Conservation (phyloP, 805 yeast genomes). For the Kodamaea neixiangensis region DNA sequence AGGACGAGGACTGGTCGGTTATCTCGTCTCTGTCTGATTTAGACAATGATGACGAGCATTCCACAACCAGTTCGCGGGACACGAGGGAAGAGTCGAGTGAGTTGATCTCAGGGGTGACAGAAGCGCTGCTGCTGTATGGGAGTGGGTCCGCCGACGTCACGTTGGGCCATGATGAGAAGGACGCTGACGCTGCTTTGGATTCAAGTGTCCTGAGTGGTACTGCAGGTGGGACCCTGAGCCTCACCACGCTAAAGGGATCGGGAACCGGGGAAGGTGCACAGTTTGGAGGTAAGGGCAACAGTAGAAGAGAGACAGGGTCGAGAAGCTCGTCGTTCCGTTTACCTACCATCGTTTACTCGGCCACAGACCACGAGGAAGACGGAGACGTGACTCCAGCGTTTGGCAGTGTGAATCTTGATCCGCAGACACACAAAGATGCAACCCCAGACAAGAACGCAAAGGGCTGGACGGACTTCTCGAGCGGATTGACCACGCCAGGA, state of each 20-base stretch:
- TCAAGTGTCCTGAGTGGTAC: background rate
- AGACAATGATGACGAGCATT: constrained; percentile 18
- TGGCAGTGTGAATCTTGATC: constrained; percentile 5
- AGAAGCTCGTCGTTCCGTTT: constrained; percentile 1
- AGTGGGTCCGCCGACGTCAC: background rate
- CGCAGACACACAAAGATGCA: background rate
- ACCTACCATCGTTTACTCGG: constrained; percentile 2
- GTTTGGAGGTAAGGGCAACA: background rate
- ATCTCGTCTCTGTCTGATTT: constrained; percentile 44
- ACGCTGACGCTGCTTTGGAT: background rate
- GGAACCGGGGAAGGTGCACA: background rate
- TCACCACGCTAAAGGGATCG: background rate
- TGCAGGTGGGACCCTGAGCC: background rate
- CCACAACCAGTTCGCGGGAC: constrained; percentile 5
- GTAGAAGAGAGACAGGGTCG: background rate
- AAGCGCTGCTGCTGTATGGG: background rate
- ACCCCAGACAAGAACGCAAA: background rate
- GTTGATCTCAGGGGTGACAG: background rate
- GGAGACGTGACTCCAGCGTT: constrained; percentile 2
- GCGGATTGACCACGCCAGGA: background rate
- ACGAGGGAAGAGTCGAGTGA: background rate
- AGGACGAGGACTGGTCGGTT: constrained; percentile 48
- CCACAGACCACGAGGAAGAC: background rate
- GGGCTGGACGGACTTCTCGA: background rate
- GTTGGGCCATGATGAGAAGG: background rate